Evolutionary conservation across 2,329 filamentous ascomycete genomes (phyloP).

Genomic region (Fusarium anthophilum): DNA sequence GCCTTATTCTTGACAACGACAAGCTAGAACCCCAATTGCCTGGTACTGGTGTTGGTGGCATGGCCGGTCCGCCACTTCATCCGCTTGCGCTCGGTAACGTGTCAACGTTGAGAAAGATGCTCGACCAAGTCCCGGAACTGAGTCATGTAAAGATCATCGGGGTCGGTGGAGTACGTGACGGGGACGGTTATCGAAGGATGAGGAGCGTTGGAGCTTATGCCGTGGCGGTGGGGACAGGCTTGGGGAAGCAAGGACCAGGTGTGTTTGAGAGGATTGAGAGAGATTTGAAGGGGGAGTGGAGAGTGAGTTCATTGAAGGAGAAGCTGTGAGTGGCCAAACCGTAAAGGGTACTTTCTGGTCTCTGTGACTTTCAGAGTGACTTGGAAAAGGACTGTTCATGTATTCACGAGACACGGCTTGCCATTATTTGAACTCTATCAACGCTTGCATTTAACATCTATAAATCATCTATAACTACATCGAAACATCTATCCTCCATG

Average conservation of each 20-base stretch:
- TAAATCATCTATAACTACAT: constrained; percentile 1
- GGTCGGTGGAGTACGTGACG: constrained; percentile 76
- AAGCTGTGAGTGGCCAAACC: background rate
- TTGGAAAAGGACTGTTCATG: background rate
- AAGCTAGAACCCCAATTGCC: constrained; percentile 57
- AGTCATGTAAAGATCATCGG: constrained; percentile 72
- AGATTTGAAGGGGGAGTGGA: constrained; percentile 36
- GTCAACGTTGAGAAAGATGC: constrained; percentile 67
- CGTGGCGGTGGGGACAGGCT: constrained; percentile 74
- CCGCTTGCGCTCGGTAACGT: constrained; percentile 81
- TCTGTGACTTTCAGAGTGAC: background rate
- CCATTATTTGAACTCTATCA: background rate
- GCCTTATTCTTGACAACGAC: constrained; percentile 61
- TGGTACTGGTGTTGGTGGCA: constrained; percentile 70
- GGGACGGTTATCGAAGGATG: constrained; percentile 72
- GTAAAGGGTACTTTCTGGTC: background rate
- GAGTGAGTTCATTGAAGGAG: background rate
- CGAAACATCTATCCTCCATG: background rate
- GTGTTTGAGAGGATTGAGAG: constrained; percentile 69
- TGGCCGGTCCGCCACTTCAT: constrained; percentile 78
- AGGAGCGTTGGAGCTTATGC: constrained; percentile 69
- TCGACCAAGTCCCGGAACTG: constrained; percentile 61
- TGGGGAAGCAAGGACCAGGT: constrained; percentile 69
- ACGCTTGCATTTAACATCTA: constrained; percentile 23
- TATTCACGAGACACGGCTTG: background rate